A percentile compares a stretch with the other conserved stretches of the same genome.
Evolutionary conservation across 179 eudicot genomes (phyloP).

Genomic region (Nepenthes alata): DNA sequence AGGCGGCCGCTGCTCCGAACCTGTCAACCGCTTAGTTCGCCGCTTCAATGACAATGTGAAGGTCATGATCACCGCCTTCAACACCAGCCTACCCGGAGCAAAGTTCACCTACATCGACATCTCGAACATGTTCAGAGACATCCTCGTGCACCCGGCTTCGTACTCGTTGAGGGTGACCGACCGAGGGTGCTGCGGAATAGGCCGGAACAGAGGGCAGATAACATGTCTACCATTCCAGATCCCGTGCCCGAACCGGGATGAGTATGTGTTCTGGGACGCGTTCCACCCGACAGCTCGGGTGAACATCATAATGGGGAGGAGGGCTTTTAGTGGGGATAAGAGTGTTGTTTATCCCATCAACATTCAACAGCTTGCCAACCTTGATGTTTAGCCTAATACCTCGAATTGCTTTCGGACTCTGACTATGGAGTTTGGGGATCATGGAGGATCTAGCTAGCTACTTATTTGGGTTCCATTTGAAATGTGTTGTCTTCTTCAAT

Average conservation of each 20-base stretch:
- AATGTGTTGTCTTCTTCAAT: no score
- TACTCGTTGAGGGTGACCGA: slow-evolving; percentile 37
- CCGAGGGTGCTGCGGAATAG: slow-evolving; percentile 69
- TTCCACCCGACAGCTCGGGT: slow-evolving; percentile 54
- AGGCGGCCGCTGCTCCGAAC: slow-evolving; percentile 14
- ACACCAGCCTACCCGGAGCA: slow-evolving; percentile 19
- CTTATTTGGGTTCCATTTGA: no score
- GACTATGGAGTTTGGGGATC: no score
- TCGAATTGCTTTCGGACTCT: no score
- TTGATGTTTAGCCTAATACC: slow-evolving; percentile 1
- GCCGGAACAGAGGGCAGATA: slow-evolving; percentile 58
- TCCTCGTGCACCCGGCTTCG: slow-evolving; percentile 17
- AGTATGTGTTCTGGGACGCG: slow-evolving; percentile 73
- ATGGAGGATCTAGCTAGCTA: no score
- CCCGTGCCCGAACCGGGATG: slow-evolving; percentile 48
- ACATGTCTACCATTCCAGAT: slow-evolving; percentile 57
- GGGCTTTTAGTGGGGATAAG: slow-evolving; percentile 24
- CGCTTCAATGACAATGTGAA: slow-evolving; percentile 32
- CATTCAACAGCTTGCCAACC: slow-evolving; percentile 30
- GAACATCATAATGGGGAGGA: slow-evolving; percentile 21
- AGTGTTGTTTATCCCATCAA: slow-evolving; percentile 27
- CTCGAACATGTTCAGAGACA: slow-evolving; percentile 22
- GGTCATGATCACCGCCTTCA: slow-evolving; percentile 23
- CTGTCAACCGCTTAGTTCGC: slow-evolving; percentile 17
- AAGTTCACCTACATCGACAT: slow-evolving; percentile 26